phyloP scores from a whole-genome alignment of 2,329 filamentous ascomycete genomes.

The Thielaviopsis musarum region DNA sequence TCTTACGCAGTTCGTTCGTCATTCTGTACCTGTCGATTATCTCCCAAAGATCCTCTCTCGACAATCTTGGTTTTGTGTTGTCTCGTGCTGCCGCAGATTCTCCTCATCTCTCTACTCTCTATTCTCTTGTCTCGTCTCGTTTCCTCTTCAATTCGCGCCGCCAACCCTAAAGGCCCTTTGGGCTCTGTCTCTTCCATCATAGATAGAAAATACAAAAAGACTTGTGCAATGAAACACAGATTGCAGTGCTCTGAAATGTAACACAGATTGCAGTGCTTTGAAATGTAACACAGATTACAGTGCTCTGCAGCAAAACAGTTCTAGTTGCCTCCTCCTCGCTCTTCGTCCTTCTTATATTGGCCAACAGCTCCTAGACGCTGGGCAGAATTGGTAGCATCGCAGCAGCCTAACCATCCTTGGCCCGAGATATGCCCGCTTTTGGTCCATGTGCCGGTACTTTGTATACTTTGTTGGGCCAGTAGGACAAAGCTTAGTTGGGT shows the following conservation, averaged over 20 bases:
- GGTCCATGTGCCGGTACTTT: not conserved
- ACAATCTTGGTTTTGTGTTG: not conserved
- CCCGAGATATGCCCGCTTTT: no score
- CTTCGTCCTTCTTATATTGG: not conserved
- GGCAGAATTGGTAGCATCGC: no score
- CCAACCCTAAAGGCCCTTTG: not conserved
- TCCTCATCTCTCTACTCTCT: not conserved
- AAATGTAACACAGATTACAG: not conserved
- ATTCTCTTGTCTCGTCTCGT: not conserved
- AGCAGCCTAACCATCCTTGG: no score
- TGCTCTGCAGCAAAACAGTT: not conserved
- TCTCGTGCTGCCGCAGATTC: not conserved
- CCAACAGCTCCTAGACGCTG: not conserved
- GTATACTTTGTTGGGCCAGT: not conserved
- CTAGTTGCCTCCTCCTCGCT: not conserved
- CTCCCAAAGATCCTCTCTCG: not conserved
- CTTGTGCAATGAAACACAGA: not conserved
- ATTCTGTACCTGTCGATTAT: not conserved
- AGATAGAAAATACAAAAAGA: not conserved
- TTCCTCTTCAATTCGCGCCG: not conserved
- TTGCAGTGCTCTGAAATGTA: not conserved
- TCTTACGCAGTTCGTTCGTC: not conserved
- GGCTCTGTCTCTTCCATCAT: not conserved
- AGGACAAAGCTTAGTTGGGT: not conserved
- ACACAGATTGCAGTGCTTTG: not conserved